Base-by-base conservation (phyloP, 805 yeast species). In the Clavispora phyllophila region DNA sequence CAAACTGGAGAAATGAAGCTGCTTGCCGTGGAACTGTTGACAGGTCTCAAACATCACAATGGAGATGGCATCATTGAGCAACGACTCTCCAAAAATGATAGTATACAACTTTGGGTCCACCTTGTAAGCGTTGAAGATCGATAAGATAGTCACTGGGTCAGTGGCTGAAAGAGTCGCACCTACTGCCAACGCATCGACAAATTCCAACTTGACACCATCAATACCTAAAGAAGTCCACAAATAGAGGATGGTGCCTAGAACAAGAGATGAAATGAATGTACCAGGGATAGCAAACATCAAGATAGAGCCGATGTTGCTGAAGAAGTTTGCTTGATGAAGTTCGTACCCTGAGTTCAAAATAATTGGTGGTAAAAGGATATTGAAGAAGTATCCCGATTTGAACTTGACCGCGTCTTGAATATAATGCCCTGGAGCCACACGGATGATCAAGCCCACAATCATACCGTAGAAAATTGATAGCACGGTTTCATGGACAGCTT, bases 11-110 rank as follows among this genome's bases (percentile, higher is more conserved):
- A 87, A 72, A 39, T 79, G 77, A 0, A 91, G 85, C 3, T 63
- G 62, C 51, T 86, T 83, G 36, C 96, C 98, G 56, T 90, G 95
- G 63, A 93, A 88, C 65, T 89, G 87, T 63, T 89, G 97, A 58
- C 97, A 90, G 0, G 99, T 93, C 68, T 93, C 99, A 68, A 93
- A 93, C 96, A 93, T 91, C 54, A 93, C 99, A 61, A 93, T 93
- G 51, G 97, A 89, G 46, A 93, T 95, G 28, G 99, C 99, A 69
- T 93, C 99, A 61, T 93, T 93, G 49, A 93, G 70, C 45, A 93
- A 70, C 4, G 96, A 87, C 65, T 93, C 99, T 39, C 99, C 99
- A 62, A 93, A 91, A 49, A 93, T 95, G 48, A 93, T 89, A 20
- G 99, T 95, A 68, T 95, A 93, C 37, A 93, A 72, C 63, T 95